Conservation (phyloP, 2,329 filamentous ascomycete genomes). For the Monosporascus sp. region DNA sequence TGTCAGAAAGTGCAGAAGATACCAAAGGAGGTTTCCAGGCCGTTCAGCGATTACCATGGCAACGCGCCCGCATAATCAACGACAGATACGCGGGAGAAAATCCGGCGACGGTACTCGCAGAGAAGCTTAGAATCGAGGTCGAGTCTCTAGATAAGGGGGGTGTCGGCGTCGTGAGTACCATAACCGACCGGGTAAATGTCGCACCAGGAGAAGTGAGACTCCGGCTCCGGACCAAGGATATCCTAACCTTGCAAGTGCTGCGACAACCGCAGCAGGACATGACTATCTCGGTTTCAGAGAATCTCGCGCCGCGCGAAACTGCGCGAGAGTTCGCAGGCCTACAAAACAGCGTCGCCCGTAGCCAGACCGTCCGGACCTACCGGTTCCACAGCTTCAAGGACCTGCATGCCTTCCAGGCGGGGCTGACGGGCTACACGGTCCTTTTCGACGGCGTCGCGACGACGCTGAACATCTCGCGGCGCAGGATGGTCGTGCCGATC, state of each 20-base stretch:
- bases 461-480: constrained; percentile 74
- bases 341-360: constrained; percentile 46
- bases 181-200: constrained; percentile 81
- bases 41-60: constrained; percentile 55
- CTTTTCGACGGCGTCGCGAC: constrained; percentile 67
- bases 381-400: constrained; percentile 62
- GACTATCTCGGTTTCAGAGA: constrained; percentile 68
- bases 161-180: constrained; percentile 48
- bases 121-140: constrained; percentile 68
- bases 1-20: constrained; percentile 49
- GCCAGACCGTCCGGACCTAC: constrained; percentile 66
- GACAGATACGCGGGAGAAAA: constrained; percentile 59
- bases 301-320: constrained; percentile 56
- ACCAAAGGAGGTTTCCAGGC: constrained; percentile 43
- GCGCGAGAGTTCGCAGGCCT: constrained; percentile 59
- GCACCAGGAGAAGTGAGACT: constrained; percentile 68
- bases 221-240: constrained; percentile 57
- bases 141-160: constrained; percentile 57
- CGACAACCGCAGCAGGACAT: constrained; percentile 73
- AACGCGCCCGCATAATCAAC: constrained; percentile 67
- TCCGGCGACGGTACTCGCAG: constrained; percentile 67
- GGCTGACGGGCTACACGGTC: constrained; percentile 75
- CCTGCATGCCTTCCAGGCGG: constrained; percentile 72
- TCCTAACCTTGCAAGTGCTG: constrained; percentile 59
- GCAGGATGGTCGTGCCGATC: constrained; percentile 85